phyloP scores from a whole-genome alignment of 176 grass and related monocot genomes.

The Aegilops longissima region DNA sequence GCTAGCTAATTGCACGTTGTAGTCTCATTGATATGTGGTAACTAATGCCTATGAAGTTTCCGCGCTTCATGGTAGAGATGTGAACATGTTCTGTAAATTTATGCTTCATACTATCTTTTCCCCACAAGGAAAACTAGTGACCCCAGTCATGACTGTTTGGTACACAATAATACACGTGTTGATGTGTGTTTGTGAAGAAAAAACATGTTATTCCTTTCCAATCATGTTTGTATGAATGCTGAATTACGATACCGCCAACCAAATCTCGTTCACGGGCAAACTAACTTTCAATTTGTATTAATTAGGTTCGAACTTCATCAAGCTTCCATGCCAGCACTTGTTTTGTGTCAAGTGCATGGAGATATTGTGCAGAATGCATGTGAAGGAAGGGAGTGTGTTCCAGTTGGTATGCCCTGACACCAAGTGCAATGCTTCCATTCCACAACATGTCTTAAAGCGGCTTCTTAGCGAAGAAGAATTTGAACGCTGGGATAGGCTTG shows the following conservation, averaged over 20 bases:
- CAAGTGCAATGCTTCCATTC: constrained; percentile 47
- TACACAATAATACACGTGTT: not conserved
- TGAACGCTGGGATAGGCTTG: constrained; percentile 55
- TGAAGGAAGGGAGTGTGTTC: constrained; percentile 45
- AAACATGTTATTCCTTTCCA: not conserved
- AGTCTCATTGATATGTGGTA: not conserved
- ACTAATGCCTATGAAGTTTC: not conserved
- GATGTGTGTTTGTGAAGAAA: not conserved
- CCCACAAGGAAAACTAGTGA: not conserved
- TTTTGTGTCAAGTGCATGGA: constrained; percentile 40
- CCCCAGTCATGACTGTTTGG: not conserved
- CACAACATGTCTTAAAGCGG: constrained; percentile 40
- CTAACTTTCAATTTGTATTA: not conserved
- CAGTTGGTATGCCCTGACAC: constrained; percentile 49
- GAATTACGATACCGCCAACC: too few relatives aligned
- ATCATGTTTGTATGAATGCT: not conserved
- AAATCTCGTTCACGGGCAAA: not conserved
- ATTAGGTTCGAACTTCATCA: constrained; percentile 41
- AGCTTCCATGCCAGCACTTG: constrained; percentile 34
- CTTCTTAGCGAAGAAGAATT: constrained; percentile 52
- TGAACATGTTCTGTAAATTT: not conserved
- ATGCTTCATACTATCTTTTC: not conserved
- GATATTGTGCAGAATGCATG: constrained; percentile 44
- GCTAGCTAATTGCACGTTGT: not conserved
- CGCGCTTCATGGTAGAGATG: not conserved